Evolutionary conservation across 768 basidiomycete species (phyloP), one percentile per base, ranked within the genome.

Genomic region (Collybia sordida): DNA sequence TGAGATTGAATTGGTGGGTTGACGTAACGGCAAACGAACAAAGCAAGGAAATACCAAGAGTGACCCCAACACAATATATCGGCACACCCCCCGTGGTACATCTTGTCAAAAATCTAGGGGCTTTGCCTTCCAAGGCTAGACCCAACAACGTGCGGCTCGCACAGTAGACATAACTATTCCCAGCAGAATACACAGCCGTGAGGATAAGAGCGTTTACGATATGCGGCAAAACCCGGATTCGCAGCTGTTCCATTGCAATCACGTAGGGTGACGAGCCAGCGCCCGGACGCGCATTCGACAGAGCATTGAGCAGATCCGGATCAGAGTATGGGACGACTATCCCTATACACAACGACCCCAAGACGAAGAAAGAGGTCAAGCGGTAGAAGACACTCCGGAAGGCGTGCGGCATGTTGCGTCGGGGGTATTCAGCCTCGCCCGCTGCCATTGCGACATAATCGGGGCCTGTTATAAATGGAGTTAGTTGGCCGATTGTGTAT

Each of bases 211-310:
- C 88, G 63, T 92, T 93, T 51, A 92, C 77, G 61, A 93, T 81
- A 42, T 81, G 80, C 5, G 83, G 83, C 8, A 88, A 68, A 4
- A 78, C 74, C 47, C 78, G 81, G 57, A 93, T 88, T 5, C 83
- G 75, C 35, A 90, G 74, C 35, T 78, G 74, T 47, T 72, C 70
- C 76, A 94, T 90, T 14, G 90, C 90, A 52, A 93, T 86, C 38
- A 93, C 90, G 69, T 92, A 95, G 0, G 92, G 91, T 6, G 87
- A 89, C 22, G 86, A 71, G 2, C 83, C 82, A 28, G 77, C 77
- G 17, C 77, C 77, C 0, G 79, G 75, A 31, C 66, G 68, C 0
- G 90, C 88, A 42, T 80, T 76, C 1, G 81, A 81, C 17, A 80
- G 61, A 0, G 76, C 80, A 41, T 63, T 59, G 31, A 83, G 69